Percentiles rank a stretch among this genome's conserved stretches.
These are phyloP conservation scores for Colletotrichum brevisporum DNA, from an alignment of 2,329 filamentous ascomycete genomes.

Conservation along the genomic window DNA sequence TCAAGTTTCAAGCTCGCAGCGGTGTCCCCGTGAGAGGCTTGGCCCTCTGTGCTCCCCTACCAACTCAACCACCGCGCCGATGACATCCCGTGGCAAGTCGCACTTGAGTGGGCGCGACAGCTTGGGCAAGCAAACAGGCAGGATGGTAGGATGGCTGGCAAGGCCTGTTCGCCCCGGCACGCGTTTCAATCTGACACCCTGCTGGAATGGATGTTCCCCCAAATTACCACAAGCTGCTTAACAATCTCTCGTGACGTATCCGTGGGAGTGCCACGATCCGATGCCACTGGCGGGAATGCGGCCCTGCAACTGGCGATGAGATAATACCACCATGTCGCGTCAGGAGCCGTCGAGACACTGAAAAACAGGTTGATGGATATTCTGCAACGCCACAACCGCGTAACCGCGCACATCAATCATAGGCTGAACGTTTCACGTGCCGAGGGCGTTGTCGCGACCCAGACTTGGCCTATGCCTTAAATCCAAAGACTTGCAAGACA, in stretches of 20 bases:
- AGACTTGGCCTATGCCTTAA: conserved; percentile 1
- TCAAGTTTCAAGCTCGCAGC: not conserved
- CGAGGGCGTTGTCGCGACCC: not conserved
- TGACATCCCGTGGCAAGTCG: conserved; percentile 17
- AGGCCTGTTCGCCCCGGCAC: not conserved
- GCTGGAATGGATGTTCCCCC: conserved; percentile 28
- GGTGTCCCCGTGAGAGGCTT: conserved; percentile 15
- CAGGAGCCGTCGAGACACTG: not conserved
- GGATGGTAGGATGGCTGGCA: too few species aligned
- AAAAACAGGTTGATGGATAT: conserved; percentile 14
- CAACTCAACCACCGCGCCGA: conserved; percentile 9
- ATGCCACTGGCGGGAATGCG: conserved; percentile 26
- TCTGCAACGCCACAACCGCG: conserved; percentile 29
- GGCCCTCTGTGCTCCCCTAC: conserved; percentile 16
- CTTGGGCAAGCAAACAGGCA: too few species aligned
- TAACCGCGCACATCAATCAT: conserved; percentile 11
- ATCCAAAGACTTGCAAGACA: not conserved
- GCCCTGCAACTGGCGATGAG: conserved; percentile 10
- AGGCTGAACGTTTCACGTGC: conserved; percentile 4
- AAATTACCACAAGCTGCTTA: conserved; percentile 10
- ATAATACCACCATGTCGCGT: not conserved
- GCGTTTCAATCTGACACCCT: conserved; percentile 32
- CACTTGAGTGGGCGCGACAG: conserved; percentile 6
- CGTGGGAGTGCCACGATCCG: not conserved
- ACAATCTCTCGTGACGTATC: conserved; percentile 10